A percentile compares a stretch with the other conserved stretches of the same genome.
These are phyloP conservation scores for Argentina anserina DNA, from an alignment of 306 rosid species.

Conservation along the genomic window DNA sequence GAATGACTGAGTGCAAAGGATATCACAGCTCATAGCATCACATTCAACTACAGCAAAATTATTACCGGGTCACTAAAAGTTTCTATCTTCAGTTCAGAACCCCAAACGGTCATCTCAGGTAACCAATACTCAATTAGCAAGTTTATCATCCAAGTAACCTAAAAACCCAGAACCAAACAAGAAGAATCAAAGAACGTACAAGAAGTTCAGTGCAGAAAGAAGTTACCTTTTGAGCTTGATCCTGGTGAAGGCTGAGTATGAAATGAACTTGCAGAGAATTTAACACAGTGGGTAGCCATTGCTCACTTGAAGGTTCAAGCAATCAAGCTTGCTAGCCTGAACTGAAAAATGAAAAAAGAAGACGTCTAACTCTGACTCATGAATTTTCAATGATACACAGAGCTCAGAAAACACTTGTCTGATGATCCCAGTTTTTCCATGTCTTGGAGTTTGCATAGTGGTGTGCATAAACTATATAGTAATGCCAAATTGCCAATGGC, in stretches of 20 bases:
- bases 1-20: not conserved
- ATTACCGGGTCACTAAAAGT: not conserved
- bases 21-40: not conserved
- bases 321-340: not conserved
- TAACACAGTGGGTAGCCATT: slow-evolving; percentile 29
- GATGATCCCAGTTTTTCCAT: not conserved
- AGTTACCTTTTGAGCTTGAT: slow-evolving; percentile 32
- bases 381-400: too few species aligned
- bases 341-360: not conserved
- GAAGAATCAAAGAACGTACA: not conserved
- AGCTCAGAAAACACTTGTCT: slow-evolving; percentile 2
- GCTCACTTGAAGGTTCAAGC: not conserved
- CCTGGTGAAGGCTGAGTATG: slow-evolving; percentile 22
- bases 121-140: not conserved
- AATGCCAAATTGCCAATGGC: not conserved
- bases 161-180: not conserved
- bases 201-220: not conserved
- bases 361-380: not conserved
- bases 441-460: not conserved
- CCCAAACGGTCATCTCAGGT: not conserved
- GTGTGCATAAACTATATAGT: not conserved
- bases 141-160: slow-evolving; percentile 5
- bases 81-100: not conserved
- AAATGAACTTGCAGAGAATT: slow-evolving; percentile 20
- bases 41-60: not conserved